These are phyloP conservation scores for Evansstolkia leycettana DNA, from an alignment of 495 filamentous ascomycete species.

Conservation along the genomic window DNA sequence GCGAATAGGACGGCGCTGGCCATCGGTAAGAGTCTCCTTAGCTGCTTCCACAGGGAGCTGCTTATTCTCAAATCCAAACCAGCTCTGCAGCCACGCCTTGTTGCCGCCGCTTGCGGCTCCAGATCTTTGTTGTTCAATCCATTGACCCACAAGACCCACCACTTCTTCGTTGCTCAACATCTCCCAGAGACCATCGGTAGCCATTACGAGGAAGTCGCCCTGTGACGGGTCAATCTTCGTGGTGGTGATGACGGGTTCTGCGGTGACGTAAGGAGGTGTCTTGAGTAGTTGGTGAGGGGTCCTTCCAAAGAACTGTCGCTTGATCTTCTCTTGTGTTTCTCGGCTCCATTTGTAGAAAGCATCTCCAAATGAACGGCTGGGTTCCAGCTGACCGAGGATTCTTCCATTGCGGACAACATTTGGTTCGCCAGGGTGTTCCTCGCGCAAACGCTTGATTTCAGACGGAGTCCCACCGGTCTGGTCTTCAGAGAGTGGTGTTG, in stretches of 20 bases:
- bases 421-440: slow-evolving; percentile 78
- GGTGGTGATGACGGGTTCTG: slow-evolving; percentile 90
- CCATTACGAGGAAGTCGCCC: slow-evolving; percentile 93
- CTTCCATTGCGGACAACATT: slow-evolving; percentile 77
- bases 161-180: slow-evolving; percentile 99
- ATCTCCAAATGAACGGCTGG: slow-evolving; percentile 89
- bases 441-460: slow-evolving; percentile 69
- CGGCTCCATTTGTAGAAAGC: slow-evolving; percentile 91
- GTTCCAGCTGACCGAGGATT: slow-evolving; percentile 84
- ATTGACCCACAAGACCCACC: slow-evolving; percentile 88
- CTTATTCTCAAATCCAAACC: slow-evolving; percentile 35
- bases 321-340: slow-evolving; percentile 71
- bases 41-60: slow-evolving; percentile 40
- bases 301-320: slow-evolving; percentile 72
- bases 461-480: slow-evolving; percentile 80
- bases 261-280: slow-evolving; percentile 95
- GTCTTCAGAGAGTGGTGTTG: slow-evolving; percentile 77
- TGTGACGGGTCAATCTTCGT: slow-evolving; percentile 82
- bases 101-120: slow-evolving; percentile 25
- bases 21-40: slow-evolving; percentile 38
- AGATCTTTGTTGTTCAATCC: slow-evolving; percentile 68
- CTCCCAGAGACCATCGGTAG: slow-evolving; percentile 96
- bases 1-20: slow-evolving; percentile 61
- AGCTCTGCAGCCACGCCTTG: slow-evolving; percentile 34
- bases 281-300: slow-evolving; percentile 58